Base-by-base conservation (phyloP, 164 flowering plant genomes). In the Vitis labrusca region DNA sequence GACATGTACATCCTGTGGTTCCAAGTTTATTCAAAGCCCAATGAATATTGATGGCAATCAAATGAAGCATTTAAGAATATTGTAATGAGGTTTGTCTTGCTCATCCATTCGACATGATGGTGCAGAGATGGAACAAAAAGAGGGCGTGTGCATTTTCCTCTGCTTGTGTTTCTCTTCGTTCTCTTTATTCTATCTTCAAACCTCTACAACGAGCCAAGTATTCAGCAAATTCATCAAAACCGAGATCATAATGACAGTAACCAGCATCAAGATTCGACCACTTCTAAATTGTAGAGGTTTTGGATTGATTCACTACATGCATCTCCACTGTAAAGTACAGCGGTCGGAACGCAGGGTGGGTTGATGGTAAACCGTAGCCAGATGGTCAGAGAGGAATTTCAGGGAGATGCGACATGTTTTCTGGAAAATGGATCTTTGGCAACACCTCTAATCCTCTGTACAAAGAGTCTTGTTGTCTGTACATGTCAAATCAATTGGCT, bases 291-390 rank as follows among this genome's bases (percentile, higher is more conserved):
- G 59, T 72, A 88, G 92, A 68, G 72, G 70, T 57, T 53, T 79
- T 90, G 81, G 92, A 90, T 76, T 86, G 95, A 82, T 88, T 85
- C 69, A 85, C 84, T 61, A 78, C 68, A 65, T 90, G 92, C 71
- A 69, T 68, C 70, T 79, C 81, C 23, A 88, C 85, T 15, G 77
- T 74, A 70, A 75, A 76, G 68, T 87, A 84, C 65, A 79, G 79
- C 62, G 81, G 83, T 4, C 62, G 81, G 73, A 81, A 65, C 71
- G 77, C 74, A 23, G 66, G 52, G 61, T 64, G 80, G 79, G 73
- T 8, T 72, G 70, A 65, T 30, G 32, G 29, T 19, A 56, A 37
- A 49, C 17, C 8, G 72, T 71, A 62, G 27, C 47, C 54, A 57
- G 59, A 56, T 37, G 58, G 71, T 48, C 59, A 57, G 71, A 72